These are phyloP conservation scores for Fusarium sororula DNA, from an alignment of 2,329 filamentous ascomycete genomes.

Conservation along the genomic window DNA sequence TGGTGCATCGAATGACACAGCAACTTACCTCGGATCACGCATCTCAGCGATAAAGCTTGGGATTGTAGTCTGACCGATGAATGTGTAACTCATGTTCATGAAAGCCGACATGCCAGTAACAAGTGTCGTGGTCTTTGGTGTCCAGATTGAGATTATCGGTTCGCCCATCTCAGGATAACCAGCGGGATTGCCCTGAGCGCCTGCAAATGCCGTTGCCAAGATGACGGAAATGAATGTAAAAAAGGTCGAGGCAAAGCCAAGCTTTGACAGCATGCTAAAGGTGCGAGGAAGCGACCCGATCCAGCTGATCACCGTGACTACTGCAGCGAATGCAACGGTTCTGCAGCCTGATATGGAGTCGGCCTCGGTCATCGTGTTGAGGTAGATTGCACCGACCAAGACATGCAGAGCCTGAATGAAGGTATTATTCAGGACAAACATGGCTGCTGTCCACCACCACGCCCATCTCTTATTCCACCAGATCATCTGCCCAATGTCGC, in stretches of 20 bases:
- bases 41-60: conserved; percentile 97
- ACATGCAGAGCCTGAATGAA: conserved; percentile 87
- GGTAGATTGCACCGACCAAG: conserved; percentile 82
- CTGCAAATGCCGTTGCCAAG: conserved; percentile 84
- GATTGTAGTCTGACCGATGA: conserved; percentile 93
- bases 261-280: conserved; percentile 79
- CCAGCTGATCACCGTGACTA: conserved; percentile 79
- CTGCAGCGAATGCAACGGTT: conserved; percentile 80
- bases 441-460: conserved; percentile 75
- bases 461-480: conserved; percentile 83
- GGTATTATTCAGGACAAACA: conserved; percentile 94
- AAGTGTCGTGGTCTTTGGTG: conserved; percentile 76
- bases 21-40: conserved; percentile 65
- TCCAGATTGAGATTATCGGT: conserved; percentile 73
- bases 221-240: conserved; percentile 92
- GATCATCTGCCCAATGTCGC: conserved; percentile 91
- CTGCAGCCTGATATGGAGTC: conserved; percentile 70
- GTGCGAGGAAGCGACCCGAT: conserved; percentile 84
- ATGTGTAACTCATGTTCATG: conserved; percentile 94
- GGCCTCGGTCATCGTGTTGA: conserved; percentile 84
- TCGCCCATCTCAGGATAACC: conserved; percentile 68
- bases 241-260: conserved; percentile 80
- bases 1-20: neutral
- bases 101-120: conserved; percentile 86
- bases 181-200: conserved; percentile 76